Evolutionary conservation across 2,329 filamentous ascomycete species (phyloP).

Genomic region (Talaromyces albobiverticillius): DNA sequence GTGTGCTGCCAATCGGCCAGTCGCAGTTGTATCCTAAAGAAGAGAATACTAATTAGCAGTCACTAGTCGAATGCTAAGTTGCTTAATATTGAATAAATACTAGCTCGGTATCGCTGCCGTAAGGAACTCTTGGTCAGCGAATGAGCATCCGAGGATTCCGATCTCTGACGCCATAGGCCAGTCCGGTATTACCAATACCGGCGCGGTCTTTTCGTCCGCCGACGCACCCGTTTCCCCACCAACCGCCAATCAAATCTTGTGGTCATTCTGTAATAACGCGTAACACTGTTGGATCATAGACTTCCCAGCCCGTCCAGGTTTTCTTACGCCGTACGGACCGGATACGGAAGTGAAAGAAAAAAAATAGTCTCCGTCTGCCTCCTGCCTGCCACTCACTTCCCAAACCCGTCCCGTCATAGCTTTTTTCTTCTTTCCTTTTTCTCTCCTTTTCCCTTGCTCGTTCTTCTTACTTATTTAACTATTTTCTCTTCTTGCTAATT

Average conservation of each 20-base stretch:
- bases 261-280: neutral
- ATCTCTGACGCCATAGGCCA: neutral
- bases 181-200: constrained; percentile 8
- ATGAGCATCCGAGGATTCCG: neutral
- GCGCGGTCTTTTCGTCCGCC: neutral
- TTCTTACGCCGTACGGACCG: neutral
- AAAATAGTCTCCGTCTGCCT: neutral
- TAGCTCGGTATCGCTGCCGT: no score
- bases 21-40: no score
- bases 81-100: no score
- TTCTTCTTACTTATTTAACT: neutral
- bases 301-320: no score
- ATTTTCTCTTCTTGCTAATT: neutral
- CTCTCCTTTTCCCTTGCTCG: constrained; percentile 1
- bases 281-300: neutral
- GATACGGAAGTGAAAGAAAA: neutral
- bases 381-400: constrained; percentile 5
- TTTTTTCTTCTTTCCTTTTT: constrained; percentile 9
- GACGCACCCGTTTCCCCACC: neutral
- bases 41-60: no score
- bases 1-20: no score
- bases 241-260: neutral
- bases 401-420: constrained; percentile 6
- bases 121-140: neutral
- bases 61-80: no score